Evolutionary conservation across 352 stramenopile genomes (phyloP), one percentile per base, ranked within the genome.

Genomic region (Phytophthora quininea): DNA sequence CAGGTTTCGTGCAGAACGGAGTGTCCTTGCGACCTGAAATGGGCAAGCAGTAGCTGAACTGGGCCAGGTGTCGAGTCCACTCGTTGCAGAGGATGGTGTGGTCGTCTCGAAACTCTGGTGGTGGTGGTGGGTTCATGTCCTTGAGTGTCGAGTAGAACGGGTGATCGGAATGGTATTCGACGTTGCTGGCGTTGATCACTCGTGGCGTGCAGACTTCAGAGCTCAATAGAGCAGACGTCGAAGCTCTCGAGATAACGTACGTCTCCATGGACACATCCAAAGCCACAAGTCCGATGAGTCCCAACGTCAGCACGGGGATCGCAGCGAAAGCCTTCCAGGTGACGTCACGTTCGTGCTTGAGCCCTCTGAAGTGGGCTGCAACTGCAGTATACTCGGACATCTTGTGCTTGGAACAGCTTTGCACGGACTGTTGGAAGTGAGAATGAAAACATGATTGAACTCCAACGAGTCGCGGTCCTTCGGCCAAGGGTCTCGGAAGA

Each of bases 11-110:
- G 63, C 79, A 88, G 67, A 76, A 80, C 15, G 73, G 59, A 0
- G 67, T 58, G 53, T 89, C 78, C 50, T 81, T 78, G 27, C 76
- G 67, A 1, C 68, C 80, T 0, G 73, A 75, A 33, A 89, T 82
- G 9, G 80, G 80, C 4, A 89, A 69, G 35, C 80, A 89, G 48
- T 80, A 84, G 35, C 46, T 14, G 8, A 32, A 55, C 2, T 40
- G 42, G 3, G 37, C 15, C n/a, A 53, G 19, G 2, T 42, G 15
- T 29, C 38, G n/a, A 8, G 46, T 5, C 2, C 33, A 65, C 5
- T 49, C 49, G 29, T 71, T 58, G 56, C 69, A 77, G 2, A 77
- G 60, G 14, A 32, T 12, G 19, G 14, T 31, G 27, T 74, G 62
- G 5, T 72, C 46, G 56, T 61, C 66, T 29, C 19, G 31, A 42